Percentiles rank a stretch among this genome's conserved stretches.
These are phyloP conservation scores for Cytospora paraplurivora DNA, from an alignment of 2,329 filamentous ascomycete genomes.

Conservation along the genomic window DNA sequence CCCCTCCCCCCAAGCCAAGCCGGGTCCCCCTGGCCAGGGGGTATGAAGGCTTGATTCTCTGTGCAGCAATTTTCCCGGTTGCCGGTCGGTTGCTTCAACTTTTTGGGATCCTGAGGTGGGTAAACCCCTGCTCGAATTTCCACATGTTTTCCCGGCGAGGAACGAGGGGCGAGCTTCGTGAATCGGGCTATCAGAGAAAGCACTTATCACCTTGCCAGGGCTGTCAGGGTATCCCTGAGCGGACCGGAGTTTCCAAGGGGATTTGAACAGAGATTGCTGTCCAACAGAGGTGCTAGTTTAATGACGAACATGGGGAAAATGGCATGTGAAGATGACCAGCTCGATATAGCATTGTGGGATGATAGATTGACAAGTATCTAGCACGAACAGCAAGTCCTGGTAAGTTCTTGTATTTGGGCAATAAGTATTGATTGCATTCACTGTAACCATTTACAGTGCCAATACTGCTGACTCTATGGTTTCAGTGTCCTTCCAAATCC, in stretches of 20 bases:
- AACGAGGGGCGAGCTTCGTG: not conserved
- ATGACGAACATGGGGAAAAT: too few species aligned
- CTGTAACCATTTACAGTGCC: too few species aligned
- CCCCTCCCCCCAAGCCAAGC: not conserved
- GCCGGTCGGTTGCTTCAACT: not conserved
- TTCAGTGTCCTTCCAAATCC: too few species aligned
- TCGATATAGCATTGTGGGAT: too few species aligned
- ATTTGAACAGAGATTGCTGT: not conserved
- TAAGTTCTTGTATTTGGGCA: not conserved
- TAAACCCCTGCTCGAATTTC: not conserved
- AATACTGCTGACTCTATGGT: too few species aligned
- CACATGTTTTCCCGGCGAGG: not conserved
- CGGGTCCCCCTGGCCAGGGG: constrained; percentile 11
- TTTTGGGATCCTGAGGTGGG: not conserved
- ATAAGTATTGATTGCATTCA: not conserved
- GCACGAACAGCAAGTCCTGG: not conserved
- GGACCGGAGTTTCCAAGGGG: not conserved
- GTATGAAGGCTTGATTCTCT: not conserved
- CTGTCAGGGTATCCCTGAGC: not conserved
- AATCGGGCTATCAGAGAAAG: not conserved
- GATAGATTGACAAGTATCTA: too few species aligned
- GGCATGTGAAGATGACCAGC: too few species aligned
- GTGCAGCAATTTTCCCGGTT: not conserved
- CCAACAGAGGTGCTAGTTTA: not conserved
- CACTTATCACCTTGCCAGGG: not conserved